These are phyloP conservation scores for Vickermania spadyakhi DNA, from an alignment of 208 protist species.

Conservation along the genomic window DNA sequence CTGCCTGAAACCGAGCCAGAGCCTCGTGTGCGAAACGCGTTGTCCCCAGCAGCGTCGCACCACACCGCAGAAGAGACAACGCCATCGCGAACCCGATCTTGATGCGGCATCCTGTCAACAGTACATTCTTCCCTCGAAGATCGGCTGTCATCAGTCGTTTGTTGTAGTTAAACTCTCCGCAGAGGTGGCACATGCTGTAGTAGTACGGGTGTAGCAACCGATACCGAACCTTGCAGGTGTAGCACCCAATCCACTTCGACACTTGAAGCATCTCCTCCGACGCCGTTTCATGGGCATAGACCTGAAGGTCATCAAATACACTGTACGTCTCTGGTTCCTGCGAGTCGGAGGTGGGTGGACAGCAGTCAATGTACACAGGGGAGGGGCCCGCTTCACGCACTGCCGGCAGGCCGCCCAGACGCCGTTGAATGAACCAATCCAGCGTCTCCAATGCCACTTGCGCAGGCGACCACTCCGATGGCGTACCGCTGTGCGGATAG, in stretches of 20 bases:
- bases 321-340: conserved; percentile 66
- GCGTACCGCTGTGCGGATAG: neutral
- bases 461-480: neutral
- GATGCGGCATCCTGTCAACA: conserved; percentile 90
- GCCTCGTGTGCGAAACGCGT: conserved; percentile 90
- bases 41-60: conserved; percentile 75
- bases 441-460: conserved; percentile 37
- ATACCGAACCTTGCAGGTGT: conserved; percentile 85
- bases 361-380: conserved; percentile 30
- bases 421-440: conserved; percentile 60
- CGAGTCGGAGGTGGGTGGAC: conserved; percentile 38
- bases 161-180: conserved; percentile 93
- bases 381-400: conserved; percentile 32
- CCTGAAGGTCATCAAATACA: conserved; percentile 65
- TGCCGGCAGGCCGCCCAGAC: conserved; percentile 30
- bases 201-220: conserved; percentile 94
- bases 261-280: conserved; percentile 27
- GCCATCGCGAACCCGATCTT: conserved; percentile 93
- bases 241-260: conserved; percentile 55
- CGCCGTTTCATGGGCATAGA: conserved; percentile 29
- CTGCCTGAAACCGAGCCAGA: conserved; percentile 62
- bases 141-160: conserved; percentile 89
- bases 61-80: conserved; percentile 80
- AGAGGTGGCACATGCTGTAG: conserved; percentile 93
- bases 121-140: conserved; percentile 83